Evolutionary conservation across 2,329 filamentous ascomycete genomes (phyloP).

Genomic region (Lecanosticta acicola): DNA sequence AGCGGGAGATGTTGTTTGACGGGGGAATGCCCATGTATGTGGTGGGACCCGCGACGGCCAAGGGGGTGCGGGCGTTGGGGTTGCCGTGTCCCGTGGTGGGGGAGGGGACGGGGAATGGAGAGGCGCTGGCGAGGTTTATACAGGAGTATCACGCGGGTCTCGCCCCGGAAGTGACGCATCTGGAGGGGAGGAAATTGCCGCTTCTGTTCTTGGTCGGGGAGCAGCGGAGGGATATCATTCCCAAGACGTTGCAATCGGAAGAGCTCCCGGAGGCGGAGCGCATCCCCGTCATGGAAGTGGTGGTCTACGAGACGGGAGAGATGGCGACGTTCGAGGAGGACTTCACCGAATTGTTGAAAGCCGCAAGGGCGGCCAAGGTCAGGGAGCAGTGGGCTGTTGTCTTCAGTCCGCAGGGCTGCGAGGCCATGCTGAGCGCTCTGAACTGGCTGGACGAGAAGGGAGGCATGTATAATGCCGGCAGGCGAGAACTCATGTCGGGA

Average conservation of each 20-base stretch:
- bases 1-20: conserved; percentile 37
- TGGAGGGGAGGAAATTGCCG: conserved; percentile 48
- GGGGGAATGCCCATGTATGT: conserved; percentile 62
- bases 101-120: conserved; percentile 77
- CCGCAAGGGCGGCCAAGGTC: conserved; percentile 38
- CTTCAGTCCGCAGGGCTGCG: conserved; percentile 58
- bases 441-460: conserved; percentile 40
- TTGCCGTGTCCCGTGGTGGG: conserved; percentile 61
- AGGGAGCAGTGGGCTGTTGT: conserved; percentile 66
- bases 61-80: conserved; percentile 57
- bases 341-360: conserved; percentile 47
- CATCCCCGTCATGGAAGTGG: conserved; percentile 68
- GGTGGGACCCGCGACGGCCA: conserved; percentile 74
- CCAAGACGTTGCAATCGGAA: conserved; percentile 64
- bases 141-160: conserved; percentile 63
- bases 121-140: conserved; percentile 71
- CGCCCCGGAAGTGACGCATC: conserved; percentile 24
- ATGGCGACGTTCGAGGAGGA: conserved; percentile 70
- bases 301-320: conserved; percentile 81
- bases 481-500: conserved; percentile 76
- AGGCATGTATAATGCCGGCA: conserved; percentile 37
- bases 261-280: conserved; percentile 45
- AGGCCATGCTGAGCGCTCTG: conserved; percentile 54
- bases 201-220: conserved; percentile 88
- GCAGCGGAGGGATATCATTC: conserved; percentile 83